Evolutionary conservation across 2,329 filamentous ascomycete genomes (phyloP).

Genomic region (Leptographium flavum): DNA sequence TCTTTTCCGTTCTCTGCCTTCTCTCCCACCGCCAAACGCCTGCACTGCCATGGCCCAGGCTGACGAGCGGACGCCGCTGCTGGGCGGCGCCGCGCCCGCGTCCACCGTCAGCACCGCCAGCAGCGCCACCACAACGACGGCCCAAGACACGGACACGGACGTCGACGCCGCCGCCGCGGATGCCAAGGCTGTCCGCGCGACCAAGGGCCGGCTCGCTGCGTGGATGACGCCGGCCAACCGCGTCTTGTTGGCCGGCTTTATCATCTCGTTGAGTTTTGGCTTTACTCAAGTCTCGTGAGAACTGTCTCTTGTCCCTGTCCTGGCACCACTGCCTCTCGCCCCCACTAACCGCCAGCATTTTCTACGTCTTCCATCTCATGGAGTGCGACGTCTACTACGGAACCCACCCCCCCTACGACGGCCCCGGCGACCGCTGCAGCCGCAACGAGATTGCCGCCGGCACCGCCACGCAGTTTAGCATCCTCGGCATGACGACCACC

Average conservation of each 20-base stretch:
- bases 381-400: slow-evolving; percentile 57
- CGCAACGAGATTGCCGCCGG: slow-evolving; percentile 48
- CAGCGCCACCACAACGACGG: background rate
- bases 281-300: slow-evolving; percentile 35
- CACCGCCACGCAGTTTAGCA: slow-evolving; percentile 48
- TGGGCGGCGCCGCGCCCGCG: background rate
- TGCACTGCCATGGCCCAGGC: too few relatives aligned
- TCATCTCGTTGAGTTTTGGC: slow-evolving; percentile 38
- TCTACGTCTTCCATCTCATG: slow-evolving; percentile 58
- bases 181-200: background rate
- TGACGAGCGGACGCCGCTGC: slow-evolving; percentile 2
- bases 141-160: background rate
- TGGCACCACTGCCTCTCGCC: background rate
- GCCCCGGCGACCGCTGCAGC: slow-evolving; percentile 39
- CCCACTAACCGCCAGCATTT: too few relatives aligned
- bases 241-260: slow-evolving; percentile 42
- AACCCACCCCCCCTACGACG: slow-evolving; percentile 34
- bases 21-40: too few relatives aligned
- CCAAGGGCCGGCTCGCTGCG: slow-evolving; percentile 2
- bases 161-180: background rate
- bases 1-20: too few relatives aligned
- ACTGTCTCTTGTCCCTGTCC: background rate
- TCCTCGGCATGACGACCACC: slow-evolving; percentile 53
- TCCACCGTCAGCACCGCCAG: background rate
- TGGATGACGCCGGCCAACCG: slow-evolving; percentile 21